Percentiles rank a stretch among this genome's conserved stretches.
Evolutionary conservation across 2,329 filamentous ascomycete genomes (phyloP).

Genomic region (Aspergillus caelatus): DNA sequence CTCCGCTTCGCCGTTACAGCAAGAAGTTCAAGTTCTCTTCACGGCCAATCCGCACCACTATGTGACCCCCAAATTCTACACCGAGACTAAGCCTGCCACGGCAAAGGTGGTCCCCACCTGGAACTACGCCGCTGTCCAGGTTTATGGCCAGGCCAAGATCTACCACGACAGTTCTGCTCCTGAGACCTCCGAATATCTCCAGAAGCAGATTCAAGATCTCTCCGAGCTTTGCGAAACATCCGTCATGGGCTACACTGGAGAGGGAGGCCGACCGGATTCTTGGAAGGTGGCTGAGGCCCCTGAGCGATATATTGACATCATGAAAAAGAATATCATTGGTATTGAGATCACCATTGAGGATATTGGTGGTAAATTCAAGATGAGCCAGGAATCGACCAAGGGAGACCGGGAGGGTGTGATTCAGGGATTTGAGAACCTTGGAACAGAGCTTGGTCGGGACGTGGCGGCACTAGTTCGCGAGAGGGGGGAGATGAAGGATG

Average conservation of each 20-base stretch:
- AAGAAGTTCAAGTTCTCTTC: conserved; percentile 66
- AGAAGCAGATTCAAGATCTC: conserved; percentile 45
- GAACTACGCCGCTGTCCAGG: conserved; percentile 70
- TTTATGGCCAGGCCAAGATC: conserved; percentile 61
- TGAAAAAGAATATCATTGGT: conserved; percentile 63
- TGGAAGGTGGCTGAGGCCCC: conserved; percentile 67
- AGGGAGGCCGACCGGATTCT: conserved; percentile 49
- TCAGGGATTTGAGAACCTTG: conserved; percentile 55
- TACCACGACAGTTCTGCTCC: conserved; percentile 54
- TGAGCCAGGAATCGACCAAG: conserved; percentile 62
- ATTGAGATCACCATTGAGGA: conserved; percentile 61
- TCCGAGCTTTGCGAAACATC: conserved; percentile 54
- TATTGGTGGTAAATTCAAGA: conserved; percentile 66
- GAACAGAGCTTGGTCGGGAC: conserved; percentile 38
- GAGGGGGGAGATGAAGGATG: conserved; percentile 27
- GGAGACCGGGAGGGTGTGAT: conserved; percentile 62
- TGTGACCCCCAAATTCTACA: conserved; percentile 70
- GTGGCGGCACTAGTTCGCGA: conserved; percentile 40
- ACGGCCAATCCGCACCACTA: conserved; percentile 63
- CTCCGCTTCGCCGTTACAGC: conserved; percentile 33
- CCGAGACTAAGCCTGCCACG: conserved; percentile 63
- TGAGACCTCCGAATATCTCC: conserved; percentile 54
- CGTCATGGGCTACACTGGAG: conserved; percentile 60
- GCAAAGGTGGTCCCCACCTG: conserved; percentile 72
- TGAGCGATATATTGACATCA: conserved; percentile 56